These are phyloP conservation scores for Phialocephala sp. DNA, from an alignment of 2,329 filamentous ascomycete genomes.

Conservation along the genomic window DNA sequence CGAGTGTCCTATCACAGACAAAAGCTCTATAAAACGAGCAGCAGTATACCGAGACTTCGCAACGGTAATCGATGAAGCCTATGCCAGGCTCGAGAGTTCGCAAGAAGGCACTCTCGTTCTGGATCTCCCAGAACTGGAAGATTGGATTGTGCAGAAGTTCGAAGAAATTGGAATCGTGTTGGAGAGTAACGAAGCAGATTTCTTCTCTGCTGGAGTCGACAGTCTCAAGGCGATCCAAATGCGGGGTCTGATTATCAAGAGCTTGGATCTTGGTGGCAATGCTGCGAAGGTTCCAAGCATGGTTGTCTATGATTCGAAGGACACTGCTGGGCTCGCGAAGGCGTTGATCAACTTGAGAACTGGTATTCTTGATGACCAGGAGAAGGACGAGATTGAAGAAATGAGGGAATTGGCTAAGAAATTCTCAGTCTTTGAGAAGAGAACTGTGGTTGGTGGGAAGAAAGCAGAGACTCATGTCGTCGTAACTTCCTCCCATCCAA, in stretches of 20 bases:
- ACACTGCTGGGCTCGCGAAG: conserved; percentile 51
- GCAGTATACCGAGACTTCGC: conserved; percentile 54
- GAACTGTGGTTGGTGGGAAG: conserved; percentile 26
- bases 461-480: conserved; percentile 8
- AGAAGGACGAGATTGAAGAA: conserved; percentile 44
- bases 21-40: conserved; percentile 58
- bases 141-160: conserved; percentile 40
- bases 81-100: conserved; percentile 41
- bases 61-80: conserved; percentile 50
- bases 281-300: conserved; percentile 54
- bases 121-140: conserved; percentile 41
- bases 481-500: conserved; percentile 11
- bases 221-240: conserved; percentile 63
- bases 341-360: conserved; percentile 49
- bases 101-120: conserved; percentile 28
- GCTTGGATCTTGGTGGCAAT: conserved; percentile 54
- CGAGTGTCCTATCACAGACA: conserved; percentile 56
- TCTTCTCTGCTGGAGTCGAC: conserved; percentile 64
- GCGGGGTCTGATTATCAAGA: conserved; percentile 56
- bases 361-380: conserved; percentile 42
- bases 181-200: conserved; percentile 53
- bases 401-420: conserved; percentile 54
- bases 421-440: conserved; percentile 47
- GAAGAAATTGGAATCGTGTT: conserved; percentile 24
- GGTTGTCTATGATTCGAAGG: conserved; percentile 63